Evolutionary conservation across 1,284 basidiomycete genomes (phyloP), one percentile per base, ranked within the genome.

Genomic region (Sphaerobolus stellatus): DNA sequence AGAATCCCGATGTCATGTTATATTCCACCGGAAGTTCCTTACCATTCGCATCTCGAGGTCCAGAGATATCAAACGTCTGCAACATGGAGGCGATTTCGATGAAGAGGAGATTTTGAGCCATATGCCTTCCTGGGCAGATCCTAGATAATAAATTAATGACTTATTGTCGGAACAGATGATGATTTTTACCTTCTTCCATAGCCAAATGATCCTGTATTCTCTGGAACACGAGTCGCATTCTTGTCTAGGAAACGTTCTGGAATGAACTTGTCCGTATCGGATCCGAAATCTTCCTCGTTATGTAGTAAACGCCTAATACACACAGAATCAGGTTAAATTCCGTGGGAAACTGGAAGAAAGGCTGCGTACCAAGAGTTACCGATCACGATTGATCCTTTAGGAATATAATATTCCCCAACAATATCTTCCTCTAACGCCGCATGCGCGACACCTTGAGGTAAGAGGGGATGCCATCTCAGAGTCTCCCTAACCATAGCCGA

Each of bases 381-480:
- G n/a, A n/a, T n/a, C n/a, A n/a, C n/a, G n/a, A n/a, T n/a, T n/a
- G n/a, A n/a, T n/a, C n/a, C n/a, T n/a, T n/a, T n/a, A n/a, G n/a
- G n/a, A n/a, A n/a, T n/a, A n/a, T n/a, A n/a, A n/a, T n/a, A n/a
- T n/a, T n/a, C n/a, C n/a, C n/a, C n/a, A n/a, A n/a, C n/a, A n/a
- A n/a, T n/a, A n/a, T n/a, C n/a, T n/a, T n/a, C 46, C 27, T 48
- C 45, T 18, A 56, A 47, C 8, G 52, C 56, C 1, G 53, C 55
- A 20, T 60, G 61, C 18, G 56, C 48, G n/a, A n/a, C n/a, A n/a
- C n/a, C n/a, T n/a, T n/a, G n/a, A n/a, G n/a, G n/a, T n/a, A n/a
- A n/a, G n/a, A n/a, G n/a, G n/a, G n/a, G n/a, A n/a, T n/a, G n/a
- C 64, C 64, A 66, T 16, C 65, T 47, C 9, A 64, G 53, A 18